Evolutionary conservation across 1,139 yeast genomes (phyloP), one percentile per base, ranked within the genome.

Genomic region (Entelexis paramagnoliae): DNA sequence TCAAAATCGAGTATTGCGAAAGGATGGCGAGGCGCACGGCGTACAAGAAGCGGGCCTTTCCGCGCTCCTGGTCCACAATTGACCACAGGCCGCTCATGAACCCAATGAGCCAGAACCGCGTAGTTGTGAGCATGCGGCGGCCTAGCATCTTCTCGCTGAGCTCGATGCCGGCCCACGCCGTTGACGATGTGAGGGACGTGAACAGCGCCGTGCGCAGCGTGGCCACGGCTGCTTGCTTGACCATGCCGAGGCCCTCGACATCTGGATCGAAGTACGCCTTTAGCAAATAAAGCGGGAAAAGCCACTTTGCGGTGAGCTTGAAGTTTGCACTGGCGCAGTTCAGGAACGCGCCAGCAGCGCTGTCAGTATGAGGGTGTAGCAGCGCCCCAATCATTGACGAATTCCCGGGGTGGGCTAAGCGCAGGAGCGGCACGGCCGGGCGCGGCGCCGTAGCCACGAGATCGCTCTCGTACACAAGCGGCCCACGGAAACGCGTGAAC

Each of bases 91-190:
- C 74, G 10, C 72, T 66, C 45, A 66, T 50, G 51, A 68, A 65
- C 10, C 73, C 74, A 53, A 70, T 67, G 38, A 69, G 48, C 43
- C 68, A 60, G 62, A 64, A 67, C 19, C 74, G 66, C 36, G 61
- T 59, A 30, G 58, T 59, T 10, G 72, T 68, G 36, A 66, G 54
- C 41, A 66, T 54, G 38, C 57, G 60, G 49, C 59, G 59, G 29
- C 67, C 64, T 30, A 69, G 59, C 34, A 68, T 19, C 44, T 56
- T 52, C 54, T 70, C 72, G 36, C 66, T 55, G 17, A 65, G 56
- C 43, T 68, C 72, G 30, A 70, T 62, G n/a, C 74, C 73, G 8
- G 68, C 66, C 71, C 72, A 68, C 1, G 71, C 66, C 5, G 70
- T 62, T 14, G 72, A 65, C 3, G 66, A 61, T 1, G 68, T 59